Evolutionary conservation across 441 rosid genomes (phyloP).

Genomic region (Eruca vesicaria): DNA sequence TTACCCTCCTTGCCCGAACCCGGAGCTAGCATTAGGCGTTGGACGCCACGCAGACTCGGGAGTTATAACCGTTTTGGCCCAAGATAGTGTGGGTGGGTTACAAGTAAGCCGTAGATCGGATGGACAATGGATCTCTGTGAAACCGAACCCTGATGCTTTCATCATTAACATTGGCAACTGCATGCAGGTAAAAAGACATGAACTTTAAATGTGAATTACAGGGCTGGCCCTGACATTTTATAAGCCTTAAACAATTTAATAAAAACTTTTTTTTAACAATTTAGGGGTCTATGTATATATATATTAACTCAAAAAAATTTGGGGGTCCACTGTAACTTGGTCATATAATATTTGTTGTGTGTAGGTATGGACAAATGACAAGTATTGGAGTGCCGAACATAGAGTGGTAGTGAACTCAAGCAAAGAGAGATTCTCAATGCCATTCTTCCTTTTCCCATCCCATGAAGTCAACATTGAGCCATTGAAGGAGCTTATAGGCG

Average conservation of each 20-base stretch:
- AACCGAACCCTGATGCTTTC: background rate
- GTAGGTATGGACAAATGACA: conserved; percentile 81
- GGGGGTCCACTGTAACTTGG: background rate
- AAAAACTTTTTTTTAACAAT: background rate
- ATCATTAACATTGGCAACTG: background rate
- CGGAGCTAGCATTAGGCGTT: conserved; percentile 56
- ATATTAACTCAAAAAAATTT: background rate
- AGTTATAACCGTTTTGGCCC: conserved; percentile 49
- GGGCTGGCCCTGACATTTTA: no score
- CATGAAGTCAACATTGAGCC: background rate
- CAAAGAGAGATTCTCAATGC: background rate
- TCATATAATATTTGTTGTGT: background rate
- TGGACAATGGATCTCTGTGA: background rate
- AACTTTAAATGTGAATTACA: background rate
- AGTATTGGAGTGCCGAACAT: conserved; percentile 78
- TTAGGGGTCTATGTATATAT: background rate
- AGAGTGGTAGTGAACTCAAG: conserved; percentile 72
- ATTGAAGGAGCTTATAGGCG: background rate
- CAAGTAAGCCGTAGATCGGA: background rate
- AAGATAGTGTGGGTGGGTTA: conserved; percentile 55
- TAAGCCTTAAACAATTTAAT: background rate
- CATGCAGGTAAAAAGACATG: background rate
- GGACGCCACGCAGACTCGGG: conserved; percentile 55
- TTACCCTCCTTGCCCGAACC: conserved; percentile 60
- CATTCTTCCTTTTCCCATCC: background rate